Base-by-base conservation (phyloP, 768 basidiomycete genomes). In the Lentinula detonsa region DNA sequence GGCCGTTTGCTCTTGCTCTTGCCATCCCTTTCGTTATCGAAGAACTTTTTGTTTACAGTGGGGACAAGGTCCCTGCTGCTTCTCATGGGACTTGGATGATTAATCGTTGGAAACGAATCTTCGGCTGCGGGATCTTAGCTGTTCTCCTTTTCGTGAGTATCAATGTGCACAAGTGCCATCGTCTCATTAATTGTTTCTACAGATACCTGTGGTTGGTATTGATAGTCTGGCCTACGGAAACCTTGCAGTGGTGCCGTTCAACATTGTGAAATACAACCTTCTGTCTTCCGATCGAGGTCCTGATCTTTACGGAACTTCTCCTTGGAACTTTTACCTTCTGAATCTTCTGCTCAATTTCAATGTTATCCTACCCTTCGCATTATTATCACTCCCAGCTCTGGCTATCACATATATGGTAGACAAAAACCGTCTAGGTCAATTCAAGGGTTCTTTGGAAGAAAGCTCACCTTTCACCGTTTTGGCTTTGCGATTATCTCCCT, bases 271-370 rank as follows among this genome's bases (percentile, higher is more conserved):
- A 55, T 98, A 99, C 80, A 99, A 99, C 72, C 81, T 98, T 63
- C 92, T 99, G 15, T 84, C 85, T 37, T 71, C 83, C 48, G 82
- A 84, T 49, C 85, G 88, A 34, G 95, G 95, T 1, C 94, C 97
- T n/a, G 83, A 87, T 59, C 83, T 99, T 23, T 98, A 98, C 71
- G 97, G 97, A 51, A 95, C 91, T 18, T 88, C 89, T 52, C 91
- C 96, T 8, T 86, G 86, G 81, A 75, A 83, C 57, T 99, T 86
- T 74, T 98, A 98, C 76, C 65, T 95, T 64, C 75, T 84, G 64
- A 99, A 98, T 75, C 85, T 97, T 61, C 77, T 91, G 62, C 83
- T 98, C 63, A 98, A 97, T 78, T 97, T 98, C 82, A 99, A 98
- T 76, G 73, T 93, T 60, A 74, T 95, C 60, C 72, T 90, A 15